Base-by-base conservation (phyloP, 768 basidiomycete species). In the Asterophora parasitica region DNA sequence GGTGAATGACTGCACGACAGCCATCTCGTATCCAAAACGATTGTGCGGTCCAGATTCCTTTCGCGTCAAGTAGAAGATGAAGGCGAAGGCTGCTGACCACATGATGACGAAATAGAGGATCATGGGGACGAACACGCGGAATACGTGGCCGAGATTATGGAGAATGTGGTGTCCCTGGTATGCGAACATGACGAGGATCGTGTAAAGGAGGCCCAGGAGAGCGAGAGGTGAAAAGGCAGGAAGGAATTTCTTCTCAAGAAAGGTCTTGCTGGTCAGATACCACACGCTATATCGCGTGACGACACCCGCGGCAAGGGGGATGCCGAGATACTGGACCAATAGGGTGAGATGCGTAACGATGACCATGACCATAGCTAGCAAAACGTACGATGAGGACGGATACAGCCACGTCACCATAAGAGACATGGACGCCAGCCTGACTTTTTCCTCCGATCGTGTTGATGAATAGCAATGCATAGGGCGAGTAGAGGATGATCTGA, bases 121-220 rank as follows among this genome's bases (percentile, higher is more conserved):
- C 70, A 89, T 75, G 2, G 91, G 90, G 5, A 91, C 88, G 57
- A 87, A 81, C 1, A 88, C 80, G 12, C 89, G 78, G 65, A 92
- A 91, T 2, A 89, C 87, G 4, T 77, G 76, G 0, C 87, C 82
- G 30, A 92, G 69, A 58, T 90, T 82, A 50, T 82, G 72, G 10
- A 90, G 63, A 53, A 92, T 89, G 48, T 79, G 79, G 42, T 83
- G 78, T 2, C 74, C 76, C 64, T 82, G 80, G 58, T 79, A 79
- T 4, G 83, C 86, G 58, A 90, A 89, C 59, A 88, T 73, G 38
- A 88, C 78, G 46, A 87, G 63, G 56, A 89, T 81, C 11, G 88
- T 92, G 69, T 91, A 92, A 2, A 92, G 75, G 7, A 94, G 71
- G 4, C 89, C 90, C 17, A 90, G 45, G 7, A 88, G 74, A 0